phyloP scores from a whole-genome alignment of 2,329 filamentous ascomycete species.

The Sporothrix dimorphospora region DNA sequence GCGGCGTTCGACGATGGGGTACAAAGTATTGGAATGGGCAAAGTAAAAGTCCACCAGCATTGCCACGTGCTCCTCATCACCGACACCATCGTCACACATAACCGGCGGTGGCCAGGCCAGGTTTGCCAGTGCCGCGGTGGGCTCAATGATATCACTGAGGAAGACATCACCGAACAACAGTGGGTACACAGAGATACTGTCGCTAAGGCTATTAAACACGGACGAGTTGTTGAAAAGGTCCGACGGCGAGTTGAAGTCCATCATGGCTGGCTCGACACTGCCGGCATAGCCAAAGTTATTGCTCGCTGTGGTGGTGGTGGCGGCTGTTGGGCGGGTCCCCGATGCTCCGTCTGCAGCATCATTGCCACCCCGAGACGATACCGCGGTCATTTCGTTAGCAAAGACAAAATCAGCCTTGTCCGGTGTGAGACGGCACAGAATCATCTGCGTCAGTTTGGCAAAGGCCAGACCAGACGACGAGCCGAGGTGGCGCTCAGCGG shows the following conservation, averaged over 20 bases:
- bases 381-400: constrained; percentile 15
- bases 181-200: constrained; percentile 38
- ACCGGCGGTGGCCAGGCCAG: constrained; percentile 31
- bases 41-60: constrained; percentile 50
- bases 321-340: not conserved
- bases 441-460: constrained; percentile 48
- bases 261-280: constrained; percentile 29
- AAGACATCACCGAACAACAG: constrained; percentile 40
- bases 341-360: not conserved
- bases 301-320: not conserved
- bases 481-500: constrained; percentile 49
- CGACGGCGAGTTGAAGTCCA: constrained; percentile 37
- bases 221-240: constrained; percentile 36
- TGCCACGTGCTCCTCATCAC: constrained; percentile 38
- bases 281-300: constrained; percentile 11
- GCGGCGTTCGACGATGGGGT: constrained; percentile 46
- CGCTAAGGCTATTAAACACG: constrained; percentile 35
- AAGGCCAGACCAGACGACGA: constrained; percentile 51
- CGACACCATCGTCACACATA: constrained; percentile 10
- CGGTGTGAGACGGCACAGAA: constrained; percentile 47
- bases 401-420: constrained; percentile 50
- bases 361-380: no score
- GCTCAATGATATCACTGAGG: constrained; percentile 36
- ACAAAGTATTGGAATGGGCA: constrained; percentile 51
- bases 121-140: not conserved